Evolutionary conservation across 257 asterid genomes (phyloP).

Genomic region (Salvia miltiorrhiza): DNA sequence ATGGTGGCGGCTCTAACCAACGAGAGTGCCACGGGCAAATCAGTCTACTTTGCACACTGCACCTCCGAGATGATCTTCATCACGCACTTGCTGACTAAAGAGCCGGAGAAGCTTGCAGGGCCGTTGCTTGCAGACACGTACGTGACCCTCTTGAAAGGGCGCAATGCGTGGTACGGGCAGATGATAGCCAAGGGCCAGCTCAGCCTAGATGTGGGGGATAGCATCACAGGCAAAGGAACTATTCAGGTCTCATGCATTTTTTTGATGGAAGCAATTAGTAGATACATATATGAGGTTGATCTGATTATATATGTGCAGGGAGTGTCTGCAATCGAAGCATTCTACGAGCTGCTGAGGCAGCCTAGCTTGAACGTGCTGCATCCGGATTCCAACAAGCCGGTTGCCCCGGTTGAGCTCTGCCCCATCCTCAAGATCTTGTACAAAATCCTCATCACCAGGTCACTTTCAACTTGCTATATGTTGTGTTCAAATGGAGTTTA

Average conservation of each 20-base stretch:
- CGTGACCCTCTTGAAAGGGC: constrained; percentile 83
- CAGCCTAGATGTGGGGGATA: constrained; percentile 81
- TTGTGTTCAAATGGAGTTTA: not conserved
- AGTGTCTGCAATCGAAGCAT: constrained; percentile 87
- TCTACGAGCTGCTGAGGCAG: constrained; percentile 79
- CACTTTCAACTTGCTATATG: too few species aligned
- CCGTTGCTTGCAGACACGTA: constrained; percentile 90
- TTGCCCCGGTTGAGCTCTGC: constrained; percentile 84
- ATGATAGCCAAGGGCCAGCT: constrained; percentile 83
- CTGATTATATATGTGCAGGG: constrained; percentile 40
- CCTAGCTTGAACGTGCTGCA: constrained; percentile 64
- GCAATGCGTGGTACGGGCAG: constrained; percentile 90
- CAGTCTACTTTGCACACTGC: constrained; percentile 91
- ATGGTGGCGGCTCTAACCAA: constrained; percentile 92
- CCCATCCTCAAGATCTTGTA: constrained; percentile 74
- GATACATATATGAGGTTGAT: too few species aligned
- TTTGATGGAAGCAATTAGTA: too few species aligned
- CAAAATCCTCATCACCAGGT: constrained; percentile 71
- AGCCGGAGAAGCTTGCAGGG: constrained; percentile 92
- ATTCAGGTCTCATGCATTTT: too few species aligned
- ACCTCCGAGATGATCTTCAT: constrained; percentile 92
- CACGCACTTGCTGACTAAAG: constrained; percentile 76
- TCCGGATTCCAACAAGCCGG: constrained; percentile 70
- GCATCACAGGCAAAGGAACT: constrained; percentile 91
- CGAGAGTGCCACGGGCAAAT: constrained; percentile 90